Conservation (phyloP, 345 rosid genomes). For the Salix arbutifolia region DNA sequence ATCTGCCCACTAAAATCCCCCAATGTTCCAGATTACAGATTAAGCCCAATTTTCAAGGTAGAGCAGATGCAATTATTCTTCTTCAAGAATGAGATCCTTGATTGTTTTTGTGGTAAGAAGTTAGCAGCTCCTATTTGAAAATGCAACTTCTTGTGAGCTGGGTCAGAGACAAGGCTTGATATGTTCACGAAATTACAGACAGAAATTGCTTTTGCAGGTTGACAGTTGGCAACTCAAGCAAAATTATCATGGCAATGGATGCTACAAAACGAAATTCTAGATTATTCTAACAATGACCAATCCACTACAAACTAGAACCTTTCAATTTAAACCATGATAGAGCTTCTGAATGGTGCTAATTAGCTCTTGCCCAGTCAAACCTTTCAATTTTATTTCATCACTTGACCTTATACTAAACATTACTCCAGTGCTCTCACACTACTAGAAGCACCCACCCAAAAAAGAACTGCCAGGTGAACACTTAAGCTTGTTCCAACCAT, state of each 20-base stretch:
- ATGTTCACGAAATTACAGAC: neutral
- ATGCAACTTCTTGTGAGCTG: neutral
- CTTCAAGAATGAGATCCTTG: neutral
- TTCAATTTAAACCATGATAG: neutral
- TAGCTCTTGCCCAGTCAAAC: neutral
- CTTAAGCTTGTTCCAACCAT: neutral
- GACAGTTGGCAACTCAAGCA: neutral
- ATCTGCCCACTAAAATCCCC: neutral
- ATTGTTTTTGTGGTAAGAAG: neutral
- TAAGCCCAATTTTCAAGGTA: neutral
- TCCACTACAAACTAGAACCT: neutral
- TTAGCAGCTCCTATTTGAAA: neutral
- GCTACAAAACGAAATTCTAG: neutral
- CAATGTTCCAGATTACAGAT: neutral
- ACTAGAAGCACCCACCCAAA: neutral
- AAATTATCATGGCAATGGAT: neutral
- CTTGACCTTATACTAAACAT: neutral
- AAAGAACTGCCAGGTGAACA: neutral
- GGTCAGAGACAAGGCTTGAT: neutral
- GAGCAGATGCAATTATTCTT: neutral
- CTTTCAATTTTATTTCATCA: neutral
- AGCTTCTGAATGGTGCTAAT: neutral
- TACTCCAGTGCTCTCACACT: neutral
- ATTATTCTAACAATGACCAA: neutral
- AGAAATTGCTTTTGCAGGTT: neutral